A percentile compares a stretch with the other conserved stretches of the same genome.
These are phyloP conservation scores for Recurvomyces mirabilis DNA, from an alignment of 495 filamentous ascomycete genomes.

Conservation along the genomic window DNA sequence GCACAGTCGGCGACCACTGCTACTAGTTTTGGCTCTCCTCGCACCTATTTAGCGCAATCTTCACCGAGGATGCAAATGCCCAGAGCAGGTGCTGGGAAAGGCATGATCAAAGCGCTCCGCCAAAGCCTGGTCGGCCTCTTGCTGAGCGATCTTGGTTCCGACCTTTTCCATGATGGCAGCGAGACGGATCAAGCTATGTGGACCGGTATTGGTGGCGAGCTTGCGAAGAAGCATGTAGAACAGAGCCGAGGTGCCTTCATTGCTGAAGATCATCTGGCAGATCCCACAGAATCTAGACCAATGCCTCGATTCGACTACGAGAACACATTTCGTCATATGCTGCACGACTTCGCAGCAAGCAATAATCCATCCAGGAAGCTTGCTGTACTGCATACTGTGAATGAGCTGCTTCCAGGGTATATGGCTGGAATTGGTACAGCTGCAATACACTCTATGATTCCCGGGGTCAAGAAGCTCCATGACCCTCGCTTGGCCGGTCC, in stretches of 20 bases:
- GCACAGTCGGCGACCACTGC: constrained; percentile 35
- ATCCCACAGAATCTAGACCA: not conserved
- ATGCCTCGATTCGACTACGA: not conserved
- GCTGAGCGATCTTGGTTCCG: constrained; percentile 77
- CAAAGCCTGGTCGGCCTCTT: constrained; percentile 74
- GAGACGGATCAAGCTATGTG: constrained; percentile 91
- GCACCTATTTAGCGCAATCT: constrained; percentile 22
- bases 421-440: not conserved
- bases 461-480: not conserved
- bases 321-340: not conserved
- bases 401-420: not conserved
- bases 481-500: not conserved
- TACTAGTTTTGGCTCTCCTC: constrained; percentile 33
- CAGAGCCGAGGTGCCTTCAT: not conserved
- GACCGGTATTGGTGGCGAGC: constrained; percentile 30
- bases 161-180: constrained; percentile 72
- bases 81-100: not conserved
- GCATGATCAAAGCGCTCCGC: not conserved
- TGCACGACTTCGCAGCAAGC: not conserved
- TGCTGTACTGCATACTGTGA: not conserved
- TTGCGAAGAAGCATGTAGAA: constrained; percentile 1
- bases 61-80: not conserved
- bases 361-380: not conserved
- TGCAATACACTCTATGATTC: not conserved
- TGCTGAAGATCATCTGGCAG: not conserved